Evolutionary conservation across 2,329 filamentous ascomycete species (phyloP).

Genomic region (Penicillium olsonii): DNA sequence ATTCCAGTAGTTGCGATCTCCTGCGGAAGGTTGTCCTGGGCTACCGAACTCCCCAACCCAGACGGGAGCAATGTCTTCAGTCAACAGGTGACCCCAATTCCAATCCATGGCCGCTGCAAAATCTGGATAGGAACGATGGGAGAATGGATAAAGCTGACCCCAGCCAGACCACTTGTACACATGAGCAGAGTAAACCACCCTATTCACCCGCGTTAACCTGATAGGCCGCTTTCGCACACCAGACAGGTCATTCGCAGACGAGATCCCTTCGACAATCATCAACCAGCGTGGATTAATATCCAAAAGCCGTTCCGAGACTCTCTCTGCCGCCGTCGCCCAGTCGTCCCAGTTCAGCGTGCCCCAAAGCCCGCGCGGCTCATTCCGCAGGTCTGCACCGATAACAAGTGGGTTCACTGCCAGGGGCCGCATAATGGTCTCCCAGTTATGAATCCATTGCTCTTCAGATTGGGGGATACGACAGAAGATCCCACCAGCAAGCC

Average conservation of each 20-base stretch:
- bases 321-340: slow-evolving; percentile 66
- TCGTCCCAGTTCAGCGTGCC: slow-evolving; percentile 67
- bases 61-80: slow-evolving; percentile 59
- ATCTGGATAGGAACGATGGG: slow-evolving; percentile 61
- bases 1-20: slow-evolving; percentile 66
- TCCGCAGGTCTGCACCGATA: slow-evolving; percentile 67
- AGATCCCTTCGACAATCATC: slow-evolving; percentile 67
- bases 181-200: slow-evolving; percentile 68
- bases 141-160: slow-evolving; percentile 63
- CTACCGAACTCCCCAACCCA: slow-evolving; percentile 71
- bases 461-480: slow-evolving; percentile 66
- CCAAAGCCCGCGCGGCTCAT: slow-evolving; percentile 69
- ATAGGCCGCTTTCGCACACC: slow-evolving; percentile 59
- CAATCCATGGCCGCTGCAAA: slow-evolving; percentile 63
- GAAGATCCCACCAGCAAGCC: slow-evolving; percentile 53
- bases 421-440: slow-evolving; percentile 64
- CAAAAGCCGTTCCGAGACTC: slow-evolving; percentile 62
- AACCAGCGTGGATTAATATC: slow-evolving; percentile 64
- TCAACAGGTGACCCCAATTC: slow-evolving; percentile 68
- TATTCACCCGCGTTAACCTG: slow-evolving; percentile 55
- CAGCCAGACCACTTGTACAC: slow-evolving; percentile 72
- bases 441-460: slow-evolving; percentile 65
- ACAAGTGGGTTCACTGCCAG: slow-evolving; percentile 62
- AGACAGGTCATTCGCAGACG: slow-evolving; percentile 66
- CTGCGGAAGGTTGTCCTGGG: slow-evolving; percentile 54